phyloP scores from a whole-genome alignment of 768 basidiomycete genomes.

The Russula abietina region DNA sequence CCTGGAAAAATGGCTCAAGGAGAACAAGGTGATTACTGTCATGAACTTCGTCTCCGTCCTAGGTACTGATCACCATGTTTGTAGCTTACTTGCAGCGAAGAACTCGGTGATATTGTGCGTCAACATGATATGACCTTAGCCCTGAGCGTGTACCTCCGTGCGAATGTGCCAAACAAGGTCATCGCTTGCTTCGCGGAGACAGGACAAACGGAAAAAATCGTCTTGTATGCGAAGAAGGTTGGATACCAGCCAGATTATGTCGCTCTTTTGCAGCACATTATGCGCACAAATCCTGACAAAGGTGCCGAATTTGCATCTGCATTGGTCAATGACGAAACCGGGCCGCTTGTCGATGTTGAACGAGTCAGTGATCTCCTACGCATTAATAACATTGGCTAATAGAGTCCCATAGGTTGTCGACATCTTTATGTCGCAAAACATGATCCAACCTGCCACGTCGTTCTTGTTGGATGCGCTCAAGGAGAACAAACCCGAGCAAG shows the following conservation, averaged over 20 bases:
- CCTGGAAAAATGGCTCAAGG: constrained; percentile 98
- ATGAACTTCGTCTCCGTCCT: neutral
- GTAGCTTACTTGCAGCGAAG: constrained; percentile 95
- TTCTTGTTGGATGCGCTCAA: constrained; percentile 97
- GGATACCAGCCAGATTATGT: constrained; percentile 91
- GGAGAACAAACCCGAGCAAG: constrained; percentile 97
- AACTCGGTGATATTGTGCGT: constrained; percentile 95
- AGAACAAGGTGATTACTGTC: constrained; percentile 76
- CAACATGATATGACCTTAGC: constrained; percentile 95
- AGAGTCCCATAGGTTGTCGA: constrained; percentile 70
- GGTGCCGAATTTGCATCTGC: constrained; percentile 97
- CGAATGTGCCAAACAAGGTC: constrained; percentile 97
- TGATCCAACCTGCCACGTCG: constrained; percentile 98
- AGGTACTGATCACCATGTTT: neutral
- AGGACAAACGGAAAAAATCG: constrained; percentile 97
- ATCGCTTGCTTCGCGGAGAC: constrained; percentile 99
- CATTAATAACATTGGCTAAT: neutral
- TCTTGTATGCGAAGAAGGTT: constrained; percentile 96
- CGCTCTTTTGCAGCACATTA: constrained; percentile 87
- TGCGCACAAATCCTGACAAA: constrained; percentile 94
- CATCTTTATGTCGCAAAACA: constrained; percentile 99
- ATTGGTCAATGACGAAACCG: constrained; percentile 87
- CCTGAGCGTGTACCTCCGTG: constrained; percentile 93
- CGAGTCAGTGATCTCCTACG: constrained; percentile 45
- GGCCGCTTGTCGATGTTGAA: constrained; percentile 90